Base-by-base conservation (phyloP, 257 asterid genomes). In the Solanum clarkiae region DNA sequence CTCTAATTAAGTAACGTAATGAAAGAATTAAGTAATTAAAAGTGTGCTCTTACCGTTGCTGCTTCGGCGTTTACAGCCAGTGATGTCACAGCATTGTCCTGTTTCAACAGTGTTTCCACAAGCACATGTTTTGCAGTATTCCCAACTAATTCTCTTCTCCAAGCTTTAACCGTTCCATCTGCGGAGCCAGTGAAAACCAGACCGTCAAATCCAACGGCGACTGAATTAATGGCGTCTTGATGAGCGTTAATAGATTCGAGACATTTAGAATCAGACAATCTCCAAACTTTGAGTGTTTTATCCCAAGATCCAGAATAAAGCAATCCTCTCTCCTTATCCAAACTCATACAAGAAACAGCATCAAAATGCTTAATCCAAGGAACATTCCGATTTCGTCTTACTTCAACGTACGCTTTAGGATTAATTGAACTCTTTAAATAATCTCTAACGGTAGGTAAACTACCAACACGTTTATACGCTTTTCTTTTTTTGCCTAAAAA, bases 241-340 rank as follows among this genome's bases (percentile, higher is more conserved):
- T 96, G 99, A 45, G 91, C 99, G 57, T 12, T 75, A 1, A 96
- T 84, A 5, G 98, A 95, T 18, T 96, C 99, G 69, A 95, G 13
- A 82, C 99, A 96, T 60, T 94, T 95, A 0, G 93, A 94, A 79
- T 96, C 97, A 8, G 96, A 90, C 16, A 96, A 81, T 85, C 97
- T 84, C 98, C 98, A 96, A n/a, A 95, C 98, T 80, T 96, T 96
- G 5, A 95, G 24, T 40, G 98, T 91, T 62, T 91, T 93, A 84
- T 96, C 99, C 99, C 99, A 96, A 0, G 99, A 96, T 10, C 97
- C 97, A 2, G 99, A 95, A 54, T 95, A 96, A 1, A 96, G 44
- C 66, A 96, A 53, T 0, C 98, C 97, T 12, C 83, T 90, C 4
- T 86, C 90, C 0, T 80, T 74, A 17, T 94, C 98, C 8, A 96